A percentile compares a stretch with the other conserved stretches of the same genome.
phyloP scores from a whole-genome alignment of 2,329 filamentous ascomycete genomes.

The Parastagonospora avenae region DNA sequence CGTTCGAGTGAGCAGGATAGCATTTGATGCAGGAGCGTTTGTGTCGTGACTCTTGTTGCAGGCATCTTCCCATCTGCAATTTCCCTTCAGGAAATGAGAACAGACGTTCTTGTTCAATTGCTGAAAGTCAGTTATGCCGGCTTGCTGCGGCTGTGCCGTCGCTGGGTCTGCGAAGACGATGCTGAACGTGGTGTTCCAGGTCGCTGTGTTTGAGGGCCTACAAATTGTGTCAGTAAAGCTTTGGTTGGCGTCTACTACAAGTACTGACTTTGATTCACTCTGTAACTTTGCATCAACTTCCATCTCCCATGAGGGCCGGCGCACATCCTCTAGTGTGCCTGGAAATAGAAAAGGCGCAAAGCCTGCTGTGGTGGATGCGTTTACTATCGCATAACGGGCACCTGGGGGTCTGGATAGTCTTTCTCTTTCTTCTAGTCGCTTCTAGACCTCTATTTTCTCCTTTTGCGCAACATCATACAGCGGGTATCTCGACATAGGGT shows the following conservation, averaged over 20 bases:
- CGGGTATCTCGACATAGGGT: neutral
- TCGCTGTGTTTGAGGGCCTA: too few relatives aligned
- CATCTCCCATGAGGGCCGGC: neutral
- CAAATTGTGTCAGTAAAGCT: too few relatives aligned
- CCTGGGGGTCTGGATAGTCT: too few relatives aligned
- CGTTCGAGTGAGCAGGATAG: neutral
- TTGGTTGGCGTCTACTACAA: neutral
- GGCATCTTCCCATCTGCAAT: neutral
- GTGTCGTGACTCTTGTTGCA: constrained; percentile 1
- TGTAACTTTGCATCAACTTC: neutral
- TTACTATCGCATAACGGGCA: too few relatives aligned
- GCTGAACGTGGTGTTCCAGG: too few relatives aligned
- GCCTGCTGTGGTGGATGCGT: neutral
- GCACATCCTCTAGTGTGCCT: neutral
- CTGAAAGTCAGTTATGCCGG: neutral
- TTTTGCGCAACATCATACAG: too few relatives aligned
- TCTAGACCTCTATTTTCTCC: too few relatives aligned
- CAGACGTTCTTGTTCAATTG: neutral
- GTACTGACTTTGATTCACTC: neutral
- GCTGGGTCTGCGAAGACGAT: neutral
- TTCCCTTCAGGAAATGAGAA: neutral
- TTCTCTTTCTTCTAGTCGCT: too few relatives aligned
- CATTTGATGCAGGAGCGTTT: neutral
- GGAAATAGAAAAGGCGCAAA: neutral
- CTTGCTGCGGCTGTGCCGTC: neutral